Base-by-base conservation (phyloP, 1,139 yeast genomes). In the Saccharomyces hybrid region DNA sequence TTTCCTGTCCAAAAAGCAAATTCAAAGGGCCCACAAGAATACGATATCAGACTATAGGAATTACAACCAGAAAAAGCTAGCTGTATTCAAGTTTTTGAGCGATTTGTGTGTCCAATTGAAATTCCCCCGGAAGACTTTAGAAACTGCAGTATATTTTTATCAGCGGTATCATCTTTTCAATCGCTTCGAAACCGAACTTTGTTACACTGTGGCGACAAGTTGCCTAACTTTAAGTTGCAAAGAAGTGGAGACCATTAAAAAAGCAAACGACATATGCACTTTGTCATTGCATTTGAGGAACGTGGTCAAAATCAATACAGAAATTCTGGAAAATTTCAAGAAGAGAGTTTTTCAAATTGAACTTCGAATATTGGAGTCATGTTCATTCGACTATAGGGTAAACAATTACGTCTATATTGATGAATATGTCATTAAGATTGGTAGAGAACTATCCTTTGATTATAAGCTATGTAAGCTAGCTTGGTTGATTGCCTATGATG, bases 241-340 rank as follows among this genome's bases (percentile, higher is more conserved):
- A 69, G 83, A 84, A 62, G 96, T 89, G 66, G 98, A 91, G 67
- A 90, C 96, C 47, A 84, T 91, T 46, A 91, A 91, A 70, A 86
- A 88, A 64, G 72, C 86, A 16, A 76, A 82, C 56, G 93, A 88
- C 53, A 66, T 69, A 24, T 68, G 71, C 49, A 49, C 61, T 1
- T 59, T 62, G 19, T 66, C 73, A 1, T 62, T 75, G 46, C 70
- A 71, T 48, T 56, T 70, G 19, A 62, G 73, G 48, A 66, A 65
- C 57, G 59, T 62, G n/a, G 59, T 56, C 31, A 65, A 62, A 52
- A 64, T 65, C 55, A 65, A 59, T 4, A 54, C 61, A 2, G 75
- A 71, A 6, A 60, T 59, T 59, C 61, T 72, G 32, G 89, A 78
- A 56, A 69, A 64, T 61, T 85, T 77, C 69, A 74, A 86, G 52